Evolutionary conservation across 345 rosid species (phyloP), one percentile per base, ranked within the genome.

Genomic region (Bruguiera gymnorhiza): DNA sequence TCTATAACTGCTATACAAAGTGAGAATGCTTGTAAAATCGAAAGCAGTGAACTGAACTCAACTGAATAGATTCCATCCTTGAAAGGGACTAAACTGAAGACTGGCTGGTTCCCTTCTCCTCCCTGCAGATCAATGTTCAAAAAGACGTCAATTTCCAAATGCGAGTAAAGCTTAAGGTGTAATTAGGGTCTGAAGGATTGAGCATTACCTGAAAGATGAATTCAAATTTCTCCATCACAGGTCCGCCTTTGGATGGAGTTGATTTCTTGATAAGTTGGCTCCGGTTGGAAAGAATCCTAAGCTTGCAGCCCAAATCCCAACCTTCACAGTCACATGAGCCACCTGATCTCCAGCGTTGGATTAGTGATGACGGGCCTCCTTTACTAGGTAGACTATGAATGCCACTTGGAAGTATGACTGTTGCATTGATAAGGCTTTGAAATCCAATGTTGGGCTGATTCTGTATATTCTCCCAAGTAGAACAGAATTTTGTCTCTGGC

Each of bases 311-410:
- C 75, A 88, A 75, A 75, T 95, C 99, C 99, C 99, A 95, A 68
- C 97, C 99, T 72, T 97, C 99, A 73, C 99, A 95, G 71, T 95
- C 97, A 67, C 99, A 95, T 68, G 93, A 82, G 15, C 99, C 99
- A 63, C 97, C 97, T 51, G 97, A 82, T 73, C 79, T 86, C 99
- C 97, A 95, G 2, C 97, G 86, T 56, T 95, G 90, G 66, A 92
- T 84, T 80, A 95, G 67, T 7, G 99, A 87, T 11, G 96, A 88
- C 61, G 97, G 99, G 34, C 86, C 96, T 62, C 97, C 97, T 69
- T 84, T 88, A 75, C 83, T 86, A 43, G 97, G 97, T 60, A 95
- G 81, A 71, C 93, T 80, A 70, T 95, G 99, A 62, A 81, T 71
- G 16, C 93, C 99, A 73, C 96, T 83, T 37, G 99, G 99, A 78